A percentile compares a stretch with the other conserved stretches of the same genome.
These are phyloP conservation scores for Neolentinus lepideus DNA, from an alignment of 1,284 basidiomycete genomes.

Conservation along the genomic window DNA sequence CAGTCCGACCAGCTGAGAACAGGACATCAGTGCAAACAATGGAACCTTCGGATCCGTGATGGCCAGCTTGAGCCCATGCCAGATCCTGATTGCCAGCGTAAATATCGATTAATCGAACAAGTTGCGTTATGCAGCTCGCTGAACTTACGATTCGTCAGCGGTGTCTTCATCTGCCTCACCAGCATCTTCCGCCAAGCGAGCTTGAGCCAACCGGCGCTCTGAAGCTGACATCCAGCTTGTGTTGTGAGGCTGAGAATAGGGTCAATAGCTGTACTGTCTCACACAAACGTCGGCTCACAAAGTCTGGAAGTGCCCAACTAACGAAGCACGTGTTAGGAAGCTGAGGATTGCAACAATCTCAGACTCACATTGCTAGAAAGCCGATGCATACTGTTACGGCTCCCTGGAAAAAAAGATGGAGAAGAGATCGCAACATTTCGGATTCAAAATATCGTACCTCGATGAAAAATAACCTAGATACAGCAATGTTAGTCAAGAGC, in stretches of 20 bases:
- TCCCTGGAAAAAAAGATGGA: conserved; percentile 6
- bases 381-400: conserved; percentile 12
- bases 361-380: conserved; percentile 9
- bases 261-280: neutral
- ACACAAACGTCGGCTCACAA: conserved; percentile 7
- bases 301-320: conserved; percentile 18
- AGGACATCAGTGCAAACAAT: conserved; percentile 19
- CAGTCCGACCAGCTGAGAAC: conserved; percentile 20
- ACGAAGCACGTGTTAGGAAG: too few relatives aligned
- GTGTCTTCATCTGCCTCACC: conserved; percentile 28
- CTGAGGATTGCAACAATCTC: neutral
- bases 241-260: conserved; percentile 20
- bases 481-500: neutral
- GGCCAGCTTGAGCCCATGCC: conserved; percentile 17
- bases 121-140: neutral
- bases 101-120: neutral
- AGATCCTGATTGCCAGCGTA: conserved; percentile 7
- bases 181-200: conserved; percentile 35
- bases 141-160: conserved; percentile 18
- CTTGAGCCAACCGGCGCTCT: conserved; percentile 34
- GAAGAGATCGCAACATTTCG: neutral
- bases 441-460: conserved; percentile 10
- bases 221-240: conserved; percentile 34
- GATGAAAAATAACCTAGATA: conserved; percentile 18
- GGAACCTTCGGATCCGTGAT: conserved; percentile 28